Base-by-base conservation (phyloP, 225 moss, liverwort and hornwort species). In the Antitrichia curtipendula region DNA sequence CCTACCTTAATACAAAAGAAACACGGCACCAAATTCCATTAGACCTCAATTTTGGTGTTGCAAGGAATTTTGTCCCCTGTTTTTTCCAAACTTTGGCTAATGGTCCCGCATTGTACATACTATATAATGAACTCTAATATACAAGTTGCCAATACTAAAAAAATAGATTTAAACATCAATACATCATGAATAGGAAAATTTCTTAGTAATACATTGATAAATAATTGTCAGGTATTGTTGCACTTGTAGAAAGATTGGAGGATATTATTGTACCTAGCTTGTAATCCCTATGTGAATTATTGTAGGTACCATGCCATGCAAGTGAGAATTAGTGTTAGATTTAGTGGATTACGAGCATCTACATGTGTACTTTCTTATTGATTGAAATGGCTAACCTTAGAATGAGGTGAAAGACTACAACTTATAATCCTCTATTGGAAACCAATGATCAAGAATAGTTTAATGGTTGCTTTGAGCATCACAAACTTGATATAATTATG, bases 341-440 rank as follows among this genome's bases (percentile, higher is more conserved):
- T 2, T 34, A 36, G 0, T 22, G 0, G 2, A 52, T 52, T 75
- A 34, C 2, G 0, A 75, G 2, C 22, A 49, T 52, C 13, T 34
- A 53, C 3, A 23, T 36, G 9, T 52, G 5, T 34, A 34, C 1
- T 75, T 75, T 36, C 3, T 8, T 6, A 3, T 23, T 23, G 3
- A 36, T 54, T 9, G 24, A 53, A 54, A 16, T 9, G 24, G 2
- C 24, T 11, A 11, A 9, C 10, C 10, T 53, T n/a, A 2, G 9
- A 75, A 23, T 53, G 36, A 75, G 3, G 4, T 53, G 36, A 76
- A 76, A 24, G 24, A 53, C 16, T 9, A 6, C 10, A 2, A 10
- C 24, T 24, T 36, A 7, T 14, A 13, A 21, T 34, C 8, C 3
- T 34, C 9, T 3, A 5, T 75, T 75, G 22, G 36, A 1, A 34